These are phyloP conservation scores for Phyllosticta capitalensis DNA, from an alignment of 2,329 filamentous ascomycete species.

Conservation along the genomic window DNA sequence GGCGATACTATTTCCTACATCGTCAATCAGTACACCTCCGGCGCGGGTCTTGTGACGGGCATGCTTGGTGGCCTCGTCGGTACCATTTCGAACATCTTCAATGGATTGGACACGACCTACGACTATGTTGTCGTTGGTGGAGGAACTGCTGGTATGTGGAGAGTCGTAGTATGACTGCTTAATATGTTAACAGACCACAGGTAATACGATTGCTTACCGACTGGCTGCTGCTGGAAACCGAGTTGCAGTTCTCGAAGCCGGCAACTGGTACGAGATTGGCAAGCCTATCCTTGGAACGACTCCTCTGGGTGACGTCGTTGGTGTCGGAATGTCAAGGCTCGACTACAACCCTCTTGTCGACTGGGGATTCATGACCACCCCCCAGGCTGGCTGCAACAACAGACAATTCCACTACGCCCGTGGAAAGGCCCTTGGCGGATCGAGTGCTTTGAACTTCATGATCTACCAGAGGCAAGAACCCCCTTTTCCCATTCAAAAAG, in stretches of 20 bases:
- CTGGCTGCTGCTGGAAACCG: slow-evolving; percentile 13
- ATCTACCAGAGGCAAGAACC: slow-evolving; percentile 15
- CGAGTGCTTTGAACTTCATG: slow-evolving; percentile 16
- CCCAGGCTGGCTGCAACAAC: slow-evolving; percentile 14
- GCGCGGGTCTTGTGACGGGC: slow-evolving; percentile 2
- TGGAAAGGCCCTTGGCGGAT: slow-evolving; percentile 14
- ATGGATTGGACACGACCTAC: background rate
- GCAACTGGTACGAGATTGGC: slow-evolving; percentile 20
- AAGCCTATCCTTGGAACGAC: slow-evolving; percentile 19
- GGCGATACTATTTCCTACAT: background rate
- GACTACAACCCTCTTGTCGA: slow-evolving; percentile 20
- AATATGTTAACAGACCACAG: background rate
- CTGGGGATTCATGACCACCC: slow-evolving; percentile 18
- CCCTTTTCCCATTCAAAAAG: background rate
- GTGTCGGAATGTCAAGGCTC: slow-evolving; percentile 8
- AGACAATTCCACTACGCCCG: slow-evolving; percentile 18
- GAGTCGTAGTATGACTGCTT: background rate
- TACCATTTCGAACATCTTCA: background rate
- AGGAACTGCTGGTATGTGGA: slow-evolving; percentile 13
- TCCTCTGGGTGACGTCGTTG: background rate
- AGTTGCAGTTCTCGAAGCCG: slow-evolving; percentile 27
- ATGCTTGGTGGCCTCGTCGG: background rate
- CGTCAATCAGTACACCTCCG: slow-evolving; percentile 12
- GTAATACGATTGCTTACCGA: slow-evolving; percentile 17
- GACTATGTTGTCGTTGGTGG: slow-evolving; percentile 13